phyloP scores from a whole-genome alignment of 139 green algal species.

The Chlamydomonas eustigma region DNA sequence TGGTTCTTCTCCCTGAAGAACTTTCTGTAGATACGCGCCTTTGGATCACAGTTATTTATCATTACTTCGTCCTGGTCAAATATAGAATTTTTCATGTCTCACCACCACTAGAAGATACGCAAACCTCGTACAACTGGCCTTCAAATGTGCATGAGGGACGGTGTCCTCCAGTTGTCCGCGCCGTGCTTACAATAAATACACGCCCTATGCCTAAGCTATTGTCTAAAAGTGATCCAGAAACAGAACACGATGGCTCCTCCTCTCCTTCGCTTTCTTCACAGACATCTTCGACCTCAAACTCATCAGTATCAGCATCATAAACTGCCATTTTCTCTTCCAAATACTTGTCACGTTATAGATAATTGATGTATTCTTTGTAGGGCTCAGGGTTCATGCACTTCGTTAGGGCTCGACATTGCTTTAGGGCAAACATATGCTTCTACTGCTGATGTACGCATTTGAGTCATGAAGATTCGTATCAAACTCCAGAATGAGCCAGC shows the following conservation, averaged over 20 bases:
- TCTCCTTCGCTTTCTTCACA: neutral
- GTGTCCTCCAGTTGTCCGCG: slow-evolving; percentile 6
- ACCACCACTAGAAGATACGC: neutral
- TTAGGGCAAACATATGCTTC: neutral
- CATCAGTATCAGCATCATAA: neutral
- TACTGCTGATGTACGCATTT: too few relatives aligned
- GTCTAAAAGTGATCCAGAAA: neutral
- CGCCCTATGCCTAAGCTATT: neutral
- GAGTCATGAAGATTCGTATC: neutral
- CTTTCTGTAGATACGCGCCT: neutral
- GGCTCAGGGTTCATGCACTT: neutral
- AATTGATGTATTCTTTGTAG: too few relatives aligned
- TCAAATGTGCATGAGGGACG: slow-evolving; percentile 21
- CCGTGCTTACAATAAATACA: slow-evolving; percentile 19
- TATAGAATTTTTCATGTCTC: too few relatives aligned
- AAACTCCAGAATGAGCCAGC: too few relatives aligned
- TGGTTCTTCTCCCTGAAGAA: neutral
- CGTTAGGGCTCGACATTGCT: neutral
- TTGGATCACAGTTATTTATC: too few relatives aligned
- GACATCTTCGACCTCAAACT: slow-evolving; percentile 1
- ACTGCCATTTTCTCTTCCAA: neutral
- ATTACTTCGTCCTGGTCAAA: too few relatives aligned
- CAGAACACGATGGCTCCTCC: neutral
- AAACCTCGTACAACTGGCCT: slow-evolving; percentile 16
- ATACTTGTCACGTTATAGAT: neutral